Evolutionary conservation across 2,329 filamentous ascomycete species (phyloP).

Genomic region (Orbilia blumenaviensis): DNA sequence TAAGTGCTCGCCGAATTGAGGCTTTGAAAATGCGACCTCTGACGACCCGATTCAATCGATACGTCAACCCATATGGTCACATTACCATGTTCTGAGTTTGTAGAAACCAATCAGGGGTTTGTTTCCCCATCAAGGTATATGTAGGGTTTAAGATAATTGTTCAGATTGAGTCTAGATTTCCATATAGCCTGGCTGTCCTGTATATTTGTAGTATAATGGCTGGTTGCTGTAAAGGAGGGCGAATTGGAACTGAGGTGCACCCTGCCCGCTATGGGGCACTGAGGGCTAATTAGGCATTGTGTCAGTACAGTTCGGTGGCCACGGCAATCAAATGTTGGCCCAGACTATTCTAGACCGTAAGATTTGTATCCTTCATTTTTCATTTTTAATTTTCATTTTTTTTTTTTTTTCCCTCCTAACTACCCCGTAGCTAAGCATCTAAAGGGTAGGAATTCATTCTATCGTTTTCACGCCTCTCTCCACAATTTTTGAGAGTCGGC

Average conservation of each 20-base stretch:
- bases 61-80: no score
- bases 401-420: no score
- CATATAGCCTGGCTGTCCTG: background rate
- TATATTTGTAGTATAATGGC: background rate
- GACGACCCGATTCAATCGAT: no score
- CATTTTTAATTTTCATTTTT: no score
- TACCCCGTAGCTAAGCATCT: constrained; percentile 22
- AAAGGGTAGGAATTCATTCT: constrained; percentile 22
- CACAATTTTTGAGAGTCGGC: no score
- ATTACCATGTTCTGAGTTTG: background rate
- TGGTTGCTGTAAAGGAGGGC: no score
- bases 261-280: no score
- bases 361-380: background rate
- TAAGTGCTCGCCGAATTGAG: background rate
- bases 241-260: no score
- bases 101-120: background rate
- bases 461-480: no score
- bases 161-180: constrained; percentile 13
- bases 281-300: background rate
- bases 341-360: background rate
- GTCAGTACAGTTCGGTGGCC: constrained; percentile 27
- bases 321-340: constrained; percentile 1
- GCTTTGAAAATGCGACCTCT: background rate
- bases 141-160: background rate
- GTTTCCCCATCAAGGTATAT: background rate